Base-by-base conservation (phyloP, 495 filamentous ascomycete genomes). In the Gamarada debralockiae region DNA sequence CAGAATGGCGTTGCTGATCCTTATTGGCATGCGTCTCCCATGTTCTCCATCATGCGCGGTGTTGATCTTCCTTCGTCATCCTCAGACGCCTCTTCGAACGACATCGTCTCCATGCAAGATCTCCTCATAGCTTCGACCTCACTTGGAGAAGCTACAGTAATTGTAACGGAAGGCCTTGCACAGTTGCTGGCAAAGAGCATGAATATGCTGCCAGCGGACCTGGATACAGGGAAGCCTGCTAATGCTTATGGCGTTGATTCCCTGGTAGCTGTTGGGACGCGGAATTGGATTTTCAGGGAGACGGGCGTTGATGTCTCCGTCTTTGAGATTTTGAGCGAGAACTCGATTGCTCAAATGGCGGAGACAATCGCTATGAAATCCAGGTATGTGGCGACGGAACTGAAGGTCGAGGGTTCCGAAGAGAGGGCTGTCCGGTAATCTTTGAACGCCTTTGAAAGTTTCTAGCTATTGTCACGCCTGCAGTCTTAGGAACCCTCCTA, bases 241-340 rank as follows among this genome's bases (percentile, higher is more conserved):
- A 59, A 65, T 3, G 59, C 65, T 15, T 76, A 76, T 57, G 78
- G 79, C 1, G 67, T 84, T 2, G 80, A 84, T 53, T 77, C 71
- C 0, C 61, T 83, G 17, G 62, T 77, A 31, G 80, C 80, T 6
- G 74, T 83, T 7, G 81, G 82, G 55, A 50, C 81, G 15, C 68
- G 79, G 0, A 77, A 72, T 27, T 84, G 78, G 77, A 70, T 80
- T 18, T 50, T 68, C 5, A 67, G 64, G 20, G 72, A 77, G 56
- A 56, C 73, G 17, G 63, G 62, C 14, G 68, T 66, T 1, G 67
- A 69, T 29, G 60, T 79, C 20, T 59, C 70, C 6, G 65, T 79
- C 1, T 70, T 80, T 56, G 76, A 78, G 22, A 70, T 82, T 23
- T 65, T 79, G 62, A 65, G 67, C 10, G 61, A 61, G 13, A 51